Evolutionary conservation across 2,329 filamentous ascomycete species (phyloP).

Genomic region (Nothophaeocryptopus gaeumannii): DNA sequence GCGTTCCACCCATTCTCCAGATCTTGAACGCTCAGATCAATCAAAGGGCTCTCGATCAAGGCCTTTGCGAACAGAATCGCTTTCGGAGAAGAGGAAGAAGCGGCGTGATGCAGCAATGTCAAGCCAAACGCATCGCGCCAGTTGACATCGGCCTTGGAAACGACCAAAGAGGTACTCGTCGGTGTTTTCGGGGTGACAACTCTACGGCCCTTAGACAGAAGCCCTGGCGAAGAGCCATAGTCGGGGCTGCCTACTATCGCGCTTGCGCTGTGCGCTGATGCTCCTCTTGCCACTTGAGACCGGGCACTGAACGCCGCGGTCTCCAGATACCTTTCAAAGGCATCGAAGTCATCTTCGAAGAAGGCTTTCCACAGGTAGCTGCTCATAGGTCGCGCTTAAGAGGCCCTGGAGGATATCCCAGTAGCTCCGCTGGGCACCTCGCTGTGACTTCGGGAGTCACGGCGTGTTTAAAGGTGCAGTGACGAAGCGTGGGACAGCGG

Average conservation of each 20-base stretch:
- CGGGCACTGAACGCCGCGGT: conserved; percentile 62
- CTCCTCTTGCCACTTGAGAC: conserved; percentile 40
- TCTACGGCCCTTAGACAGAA: conserved; percentile 36
- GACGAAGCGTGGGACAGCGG: conserved; percentile 46
- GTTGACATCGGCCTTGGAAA: conserved; percentile 72
- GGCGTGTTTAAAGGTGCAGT: conserved; percentile 82
- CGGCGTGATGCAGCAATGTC: conserved; percentile 80
- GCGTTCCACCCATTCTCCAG: conserved; percentile 94
- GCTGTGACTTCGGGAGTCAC: conserved; percentile 84
- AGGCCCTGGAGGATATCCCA: conserved; percentile 39
- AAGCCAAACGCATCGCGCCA: conserved; percentile 76
- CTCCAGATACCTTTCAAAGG: conserved; percentile 82
- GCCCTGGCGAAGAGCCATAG: conserved; percentile 44
- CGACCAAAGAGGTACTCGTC: conserved; percentile 42
- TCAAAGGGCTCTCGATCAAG: conserved; percentile 74
- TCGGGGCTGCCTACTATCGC: conserved; percentile 45
- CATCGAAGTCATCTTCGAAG: conserved; percentile 96
- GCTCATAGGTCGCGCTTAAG: conserved; percentile 69
- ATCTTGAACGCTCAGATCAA: conserved; percentile 86
- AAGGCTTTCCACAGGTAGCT: conserved; percentile 95
- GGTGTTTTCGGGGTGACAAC: conserved; percentile 45
- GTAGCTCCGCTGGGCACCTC: conserved; percentile 67
- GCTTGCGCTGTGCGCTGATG: conserved; percentile 30
- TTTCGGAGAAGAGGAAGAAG: conserved; percentile 67
- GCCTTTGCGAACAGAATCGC: conserved; percentile 73